Evolutionary conservation across 2,329 filamentous ascomycete genomes (phyloP).

Genomic region (Akanthomyces muscarius): DNA sequence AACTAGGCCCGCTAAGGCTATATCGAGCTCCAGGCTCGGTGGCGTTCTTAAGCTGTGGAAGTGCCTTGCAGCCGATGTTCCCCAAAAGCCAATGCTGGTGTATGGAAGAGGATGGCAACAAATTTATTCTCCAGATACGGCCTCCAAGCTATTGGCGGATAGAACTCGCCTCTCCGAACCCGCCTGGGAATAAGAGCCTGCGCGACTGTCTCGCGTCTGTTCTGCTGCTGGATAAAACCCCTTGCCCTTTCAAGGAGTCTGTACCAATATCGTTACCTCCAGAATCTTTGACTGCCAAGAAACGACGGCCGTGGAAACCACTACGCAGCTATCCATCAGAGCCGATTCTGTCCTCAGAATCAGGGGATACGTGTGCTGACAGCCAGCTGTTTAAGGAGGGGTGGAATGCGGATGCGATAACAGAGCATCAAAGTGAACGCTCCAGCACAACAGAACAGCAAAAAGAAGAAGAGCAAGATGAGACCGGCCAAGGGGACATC

Average conservation of each 20-base stretch:
- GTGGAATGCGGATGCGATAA: too few relatives aligned
- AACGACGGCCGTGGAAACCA: conserved; percentile 6
- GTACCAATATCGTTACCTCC: conserved; percentile 3
- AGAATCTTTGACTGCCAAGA: not conserved
- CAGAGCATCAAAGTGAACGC: not conserved
- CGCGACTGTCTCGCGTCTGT: conserved; percentile 67
- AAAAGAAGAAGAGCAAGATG: not conserved
- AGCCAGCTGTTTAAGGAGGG: not conserved
- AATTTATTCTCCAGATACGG: conserved; percentile 82
- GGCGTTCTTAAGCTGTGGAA: conserved; percentile 81
- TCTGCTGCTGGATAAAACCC: conserved; percentile 80
- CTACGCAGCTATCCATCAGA: conserved; percentile 9
- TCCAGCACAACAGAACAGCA: not conserved
- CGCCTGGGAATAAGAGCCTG: conserved; percentile 55
- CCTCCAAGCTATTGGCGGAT: conserved; percentile 86
- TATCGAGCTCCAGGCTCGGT: conserved; percentile 84
- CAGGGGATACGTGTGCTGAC: not conserved
- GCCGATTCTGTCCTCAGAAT: not conserved
- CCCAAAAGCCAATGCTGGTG: conserved; percentile 93
- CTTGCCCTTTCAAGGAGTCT: conserved; percentile 69
- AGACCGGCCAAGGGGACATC: too few relatives aligned
- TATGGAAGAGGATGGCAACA: conserved; percentile 73
- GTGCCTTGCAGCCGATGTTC: conserved; percentile 78
- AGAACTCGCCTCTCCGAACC: conserved; percentile 65
- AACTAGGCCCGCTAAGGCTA: conserved; percentile 67